Evolutionary conservation across 441 rosid species (phyloP).

Genomic region (Eutrema salsugineum): DNA sequence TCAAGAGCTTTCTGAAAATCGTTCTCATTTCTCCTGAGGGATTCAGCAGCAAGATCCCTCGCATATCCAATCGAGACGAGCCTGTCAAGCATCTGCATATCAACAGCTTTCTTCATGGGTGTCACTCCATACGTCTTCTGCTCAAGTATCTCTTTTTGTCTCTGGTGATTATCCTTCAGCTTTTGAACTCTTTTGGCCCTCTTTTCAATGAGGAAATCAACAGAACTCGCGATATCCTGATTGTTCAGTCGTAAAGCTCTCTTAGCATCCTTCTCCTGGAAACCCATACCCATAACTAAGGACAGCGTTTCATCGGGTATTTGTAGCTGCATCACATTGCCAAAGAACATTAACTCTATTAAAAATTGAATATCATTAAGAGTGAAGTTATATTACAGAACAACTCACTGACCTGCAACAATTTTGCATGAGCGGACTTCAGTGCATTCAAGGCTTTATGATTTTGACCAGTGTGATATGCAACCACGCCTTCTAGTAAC

Average conservation of each 20-base stretch:
- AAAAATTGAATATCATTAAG: not conserved
- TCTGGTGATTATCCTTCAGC: constrained; percentile 45
- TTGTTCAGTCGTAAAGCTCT: constrained; percentile 78
- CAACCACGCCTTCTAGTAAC: constrained; percentile 89
- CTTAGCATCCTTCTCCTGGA: constrained; percentile 61
- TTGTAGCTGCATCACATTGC: constrained; percentile 53
- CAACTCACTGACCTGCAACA: constrained; percentile 49
- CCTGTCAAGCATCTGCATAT: constrained; percentile 56
- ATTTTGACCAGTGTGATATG: constrained; percentile 75
- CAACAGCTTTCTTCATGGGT: constrained; percentile 71
- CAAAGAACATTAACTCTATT: not conserved
- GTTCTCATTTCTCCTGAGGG: constrained; percentile 82
- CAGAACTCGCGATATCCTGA: constrained; percentile 67
- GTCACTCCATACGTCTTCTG: constrained; percentile 81
- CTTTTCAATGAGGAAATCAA: constrained; percentile 76
- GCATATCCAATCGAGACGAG: constrained; percentile 72
- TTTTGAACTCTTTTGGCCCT: constrained; percentile 52
- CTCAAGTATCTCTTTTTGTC: constrained; percentile 60
- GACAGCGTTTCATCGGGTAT: constrained; percentile 73
- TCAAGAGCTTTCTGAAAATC: constrained; percentile 73
- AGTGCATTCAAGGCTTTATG: constrained; percentile 56
- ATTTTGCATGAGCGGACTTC: constrained; percentile 70
- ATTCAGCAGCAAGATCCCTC: constrained; percentile 79
- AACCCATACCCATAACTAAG: constrained; percentile 79
- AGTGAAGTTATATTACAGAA: not conserved